Evolutionary conservation across 768 basidiomycete genomes (phyloP), one percentile per base, ranked within the genome.

Genomic region (Chlorophyllum brunneum): DNA sequence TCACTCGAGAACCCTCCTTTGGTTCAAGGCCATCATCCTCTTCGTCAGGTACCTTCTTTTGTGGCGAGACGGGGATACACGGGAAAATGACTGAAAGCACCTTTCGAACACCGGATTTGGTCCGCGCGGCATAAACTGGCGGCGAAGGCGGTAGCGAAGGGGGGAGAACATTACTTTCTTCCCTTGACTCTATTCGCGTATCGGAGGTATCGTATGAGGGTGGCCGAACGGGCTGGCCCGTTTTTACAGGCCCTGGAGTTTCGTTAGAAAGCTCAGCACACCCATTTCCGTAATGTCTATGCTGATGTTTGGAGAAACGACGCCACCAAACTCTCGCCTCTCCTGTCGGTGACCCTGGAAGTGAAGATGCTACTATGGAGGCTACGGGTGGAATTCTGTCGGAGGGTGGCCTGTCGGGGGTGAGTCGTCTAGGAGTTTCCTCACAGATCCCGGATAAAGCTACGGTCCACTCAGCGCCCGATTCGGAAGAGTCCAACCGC

Each of bases 51-150:
- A 4, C 13, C 15, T 46, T 37, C n/a, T 29, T 26, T 29, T 44
- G 23, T 5, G 16, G 24, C 11, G 23, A 23, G 15, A 45, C 26
- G 33, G 51, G 51, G 22, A 53, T 45, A 29, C 51, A 53, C 5
- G 51, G 51, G 16, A 53, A 23, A 27, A 53, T 39, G 22, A 38
- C 26, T 2, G 51, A 45, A 31, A 53, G 36, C 27, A 53, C 6
- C 11, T 22, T 45, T 16, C 42, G 16, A 15, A 13, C 24, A 3
- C 27, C 27, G 4, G 36, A 37, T 3, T 27, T 27, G 3, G 36
- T 31, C 5, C 27, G 43, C 6, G n/a, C 8, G 34, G 15, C 30
- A 3, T 53, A 6, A n/a, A 6, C n/a, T 16, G 42, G 42, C 13
- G 42, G 9, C 3, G 18, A 6, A 4, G 42, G 42, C 7, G 48